These are phyloP conservation scores for Oryza meyeriana DNA, from an alignment of 176 grass and related monocot species.

Conservation along the genomic window DNA sequence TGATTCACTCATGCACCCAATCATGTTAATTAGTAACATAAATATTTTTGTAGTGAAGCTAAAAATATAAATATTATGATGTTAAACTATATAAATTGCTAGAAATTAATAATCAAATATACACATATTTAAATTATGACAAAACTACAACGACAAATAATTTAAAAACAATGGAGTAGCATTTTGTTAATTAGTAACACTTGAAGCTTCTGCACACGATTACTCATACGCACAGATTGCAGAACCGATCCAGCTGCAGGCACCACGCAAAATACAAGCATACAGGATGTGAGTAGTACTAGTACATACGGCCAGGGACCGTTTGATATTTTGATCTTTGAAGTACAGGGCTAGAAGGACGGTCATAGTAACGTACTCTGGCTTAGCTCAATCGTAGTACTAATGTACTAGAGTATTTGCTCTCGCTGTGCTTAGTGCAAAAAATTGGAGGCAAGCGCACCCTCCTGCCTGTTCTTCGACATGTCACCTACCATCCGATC, in stretches of 20 bases:
- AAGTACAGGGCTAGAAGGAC: neutral
- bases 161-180: no score
- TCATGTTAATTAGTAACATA: neutral
- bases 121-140: no score
- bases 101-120: no score
- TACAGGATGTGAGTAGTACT: neutral
- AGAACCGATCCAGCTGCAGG: neutral
- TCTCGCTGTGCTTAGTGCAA: neutral
- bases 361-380: neutral
- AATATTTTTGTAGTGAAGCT: no score
- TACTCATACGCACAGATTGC: neutral
- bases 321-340: neutral
- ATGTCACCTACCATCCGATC: constrained; percentile 15
- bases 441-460: neutral
- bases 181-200: neutral
- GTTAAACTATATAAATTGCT: no score
- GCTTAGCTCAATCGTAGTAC: neutral
- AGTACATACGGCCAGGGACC: neutral
- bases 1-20: neutral
- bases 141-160: no score
- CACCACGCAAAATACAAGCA: neutral
- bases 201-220: neutral
- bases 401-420: neutral
- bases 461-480: neutral
- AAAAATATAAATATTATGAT: no score